Percentiles rank a stretch among this genome's conserved stretches.
Conservation (phyloP, 306 rosid species). For the Urtica urens region DNA sequence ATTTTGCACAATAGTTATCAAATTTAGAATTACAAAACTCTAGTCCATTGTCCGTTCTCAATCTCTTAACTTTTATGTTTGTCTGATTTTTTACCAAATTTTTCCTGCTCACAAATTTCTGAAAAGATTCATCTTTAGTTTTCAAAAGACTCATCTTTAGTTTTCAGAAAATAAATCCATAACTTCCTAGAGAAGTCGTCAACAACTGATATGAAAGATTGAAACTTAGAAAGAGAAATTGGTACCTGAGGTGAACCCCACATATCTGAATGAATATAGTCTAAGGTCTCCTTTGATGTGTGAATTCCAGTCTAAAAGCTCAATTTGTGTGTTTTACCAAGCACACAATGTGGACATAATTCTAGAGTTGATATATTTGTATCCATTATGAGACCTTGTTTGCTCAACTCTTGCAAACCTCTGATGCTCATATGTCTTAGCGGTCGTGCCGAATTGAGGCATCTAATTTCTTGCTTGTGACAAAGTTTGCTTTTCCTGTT, state of each 20-base stretch:
- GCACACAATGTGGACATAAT: not conserved
- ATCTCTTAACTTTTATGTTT: too few relatives aligned
- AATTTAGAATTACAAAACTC: too few relatives aligned
- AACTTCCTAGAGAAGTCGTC: not conserved
- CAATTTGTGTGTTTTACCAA: not conserved
- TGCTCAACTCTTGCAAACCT: not conserved
- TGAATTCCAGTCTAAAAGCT: not conserved
- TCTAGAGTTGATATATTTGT: not conserved
- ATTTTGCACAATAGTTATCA: too few relatives aligned
- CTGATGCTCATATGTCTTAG: not conserved
- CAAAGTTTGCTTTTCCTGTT: not conserved
- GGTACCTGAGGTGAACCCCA: not conserved
- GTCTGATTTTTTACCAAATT: too few relatives aligned
- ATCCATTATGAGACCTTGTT: not conserved
- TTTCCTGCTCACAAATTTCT: not conserved
- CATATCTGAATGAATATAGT: not conserved
- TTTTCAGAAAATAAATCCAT: too few relatives aligned
- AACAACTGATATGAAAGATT: not conserved
- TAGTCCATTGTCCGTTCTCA: too few relatives aligned
- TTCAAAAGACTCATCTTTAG: too few relatives aligned
- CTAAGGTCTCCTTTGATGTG: not conserved
- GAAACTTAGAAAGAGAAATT: not conserved
- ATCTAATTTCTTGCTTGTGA: not conserved
- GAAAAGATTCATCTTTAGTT: not conserved
- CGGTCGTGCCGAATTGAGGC: too few relatives aligned